Percentiles rank a stretch among this genome's conserved stretches.
Evolutionary conservation across 1,139 yeast genomes (phyloP).

Genomic region (Scheffersomyces stambukii): DNA sequence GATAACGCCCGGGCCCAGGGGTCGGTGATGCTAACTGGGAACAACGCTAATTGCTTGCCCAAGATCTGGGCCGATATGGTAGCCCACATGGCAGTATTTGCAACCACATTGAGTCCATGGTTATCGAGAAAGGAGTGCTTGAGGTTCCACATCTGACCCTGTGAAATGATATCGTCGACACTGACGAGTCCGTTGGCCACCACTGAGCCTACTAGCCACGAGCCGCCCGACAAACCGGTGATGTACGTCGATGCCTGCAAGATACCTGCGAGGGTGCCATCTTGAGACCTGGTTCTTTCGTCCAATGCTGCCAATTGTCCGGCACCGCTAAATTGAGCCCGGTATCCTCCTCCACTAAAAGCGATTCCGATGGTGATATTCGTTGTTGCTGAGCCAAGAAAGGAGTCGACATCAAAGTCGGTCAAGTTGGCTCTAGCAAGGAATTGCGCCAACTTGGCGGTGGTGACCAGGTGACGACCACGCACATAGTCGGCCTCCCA

Average conservation of each 20-base stretch:
- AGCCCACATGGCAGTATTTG: constrained; percentile 25
- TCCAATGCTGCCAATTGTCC: constrained; percentile 82
- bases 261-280: constrained; percentile 36
- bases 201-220: constrained; percentile 40
- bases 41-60: constrained; percentile 34
- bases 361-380: constrained; percentile 57
- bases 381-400: constrained; percentile 26
- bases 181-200: constrained; percentile 38
- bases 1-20: constrained; percentile 43
- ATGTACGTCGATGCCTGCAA: constrained; percentile 37
- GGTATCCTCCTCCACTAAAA: constrained; percentile 88
- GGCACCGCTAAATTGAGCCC: constrained; percentile 90
- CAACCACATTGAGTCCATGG: constrained; percentile 24
- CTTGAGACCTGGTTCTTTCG: constrained; percentile 62
- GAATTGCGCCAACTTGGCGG: constrained; percentile 50
- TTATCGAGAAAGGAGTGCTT: constrained; percentile 39
- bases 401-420: constrained; percentile 52
- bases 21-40: constrained; percentile 36
- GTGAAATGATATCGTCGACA: constrained; percentile 27
- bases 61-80: constrained; percentile 23
- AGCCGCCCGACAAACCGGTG: constrained; percentile 43
- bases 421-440: constrained; percentile 53
- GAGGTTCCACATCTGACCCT: constrained; percentile 34
- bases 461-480: no score
- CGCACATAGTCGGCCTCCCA: no score